A percentile compares a stretch with the other conserved stretches of the same genome.
Evolutionary conservation across 768 basidiomycete genomes (phyloP).

Genomic region (Pisolithus tinctorius): DNA sequence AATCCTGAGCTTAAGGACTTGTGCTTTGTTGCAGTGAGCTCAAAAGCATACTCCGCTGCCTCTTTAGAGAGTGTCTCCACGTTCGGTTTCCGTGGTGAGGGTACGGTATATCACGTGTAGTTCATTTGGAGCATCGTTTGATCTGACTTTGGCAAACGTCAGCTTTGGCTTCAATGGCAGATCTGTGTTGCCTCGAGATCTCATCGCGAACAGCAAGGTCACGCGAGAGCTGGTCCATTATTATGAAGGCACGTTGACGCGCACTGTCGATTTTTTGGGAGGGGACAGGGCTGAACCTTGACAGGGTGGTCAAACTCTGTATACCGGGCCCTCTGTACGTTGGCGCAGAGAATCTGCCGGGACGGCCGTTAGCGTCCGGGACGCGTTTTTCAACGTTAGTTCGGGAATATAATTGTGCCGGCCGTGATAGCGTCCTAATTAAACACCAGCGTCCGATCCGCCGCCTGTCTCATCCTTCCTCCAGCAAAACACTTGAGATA

Average conservation of each 20-base stretch:
- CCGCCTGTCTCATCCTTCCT: slow-evolving; percentile 59
- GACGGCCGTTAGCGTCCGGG: slow-evolving; percentile 77
- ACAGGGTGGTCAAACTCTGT: slow-evolving; percentile 62
- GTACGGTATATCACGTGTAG: slow-evolving; percentile 29
- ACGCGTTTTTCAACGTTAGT: slow-evolving; percentile 84
- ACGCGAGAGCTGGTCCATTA: slow-evolving; percentile 65
- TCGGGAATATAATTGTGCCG: neutral
- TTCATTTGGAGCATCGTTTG: neutral
- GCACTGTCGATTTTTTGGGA: neutral
- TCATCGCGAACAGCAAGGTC: slow-evolving; percentile 64
- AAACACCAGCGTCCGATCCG: slow-evolving; percentile 68
- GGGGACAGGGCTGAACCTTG: neutral
- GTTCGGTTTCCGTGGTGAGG: slow-evolving; percentile 94
- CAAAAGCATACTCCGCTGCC: slow-evolving; percentile 54
- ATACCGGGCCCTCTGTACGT: slow-evolving; percentile 65
- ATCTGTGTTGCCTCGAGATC: slow-evolving; percentile 76
- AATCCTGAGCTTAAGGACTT: neutral
- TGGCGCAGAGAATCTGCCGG: slow-evolving; percentile 71
- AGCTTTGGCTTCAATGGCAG: slow-evolving; percentile 83
- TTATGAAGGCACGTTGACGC: slow-evolving; percentile 57
- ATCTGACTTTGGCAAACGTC: neutral
- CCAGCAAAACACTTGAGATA: slow-evolving; percentile 53
- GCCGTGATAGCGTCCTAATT: slow-evolving; percentile 1
- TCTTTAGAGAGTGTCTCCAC: slow-evolving; percentile 49
- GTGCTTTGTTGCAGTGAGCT: slow-evolving; percentile 46